These are phyloP conservation scores for Psilocybe cyanescens DNA, from an alignment of 768 basidiomycete species.

Conservation along the genomic window DNA sequence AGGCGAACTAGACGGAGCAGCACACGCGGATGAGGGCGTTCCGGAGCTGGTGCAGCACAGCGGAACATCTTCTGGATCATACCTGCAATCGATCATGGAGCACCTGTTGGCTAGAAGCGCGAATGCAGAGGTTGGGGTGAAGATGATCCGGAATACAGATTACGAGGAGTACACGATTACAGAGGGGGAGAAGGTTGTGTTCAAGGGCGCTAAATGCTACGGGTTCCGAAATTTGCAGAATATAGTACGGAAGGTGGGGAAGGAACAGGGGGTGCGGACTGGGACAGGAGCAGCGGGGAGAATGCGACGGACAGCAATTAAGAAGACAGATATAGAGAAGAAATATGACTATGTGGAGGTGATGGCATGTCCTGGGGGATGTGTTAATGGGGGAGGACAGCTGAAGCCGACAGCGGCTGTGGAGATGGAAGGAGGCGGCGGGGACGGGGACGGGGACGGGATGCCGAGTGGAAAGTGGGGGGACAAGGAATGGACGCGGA, in stretches of 20 bases:
- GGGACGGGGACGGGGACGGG: constrained; percentile 47
- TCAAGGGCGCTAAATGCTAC: constrained; percentile 95
- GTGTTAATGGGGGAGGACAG: constrained; percentile 98
- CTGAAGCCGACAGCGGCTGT: constrained; percentile 50
- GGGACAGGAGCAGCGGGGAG: constrained; percentile 46
- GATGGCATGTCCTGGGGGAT: constrained; percentile 98
- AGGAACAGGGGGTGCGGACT: constrained; percentile 76
- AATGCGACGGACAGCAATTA: constrained; percentile 31
- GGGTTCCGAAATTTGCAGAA: constrained; percentile 98
- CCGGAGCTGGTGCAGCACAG: constrained; percentile 80
- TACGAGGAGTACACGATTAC: constrained; percentile 74
- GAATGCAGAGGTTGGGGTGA: constrained; percentile 54
- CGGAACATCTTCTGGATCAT: constrained; percentile 92
- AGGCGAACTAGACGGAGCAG: constrained; percentile 47
- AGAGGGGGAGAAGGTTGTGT: constrained; percentile 63
- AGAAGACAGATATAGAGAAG: constrained; percentile 38
- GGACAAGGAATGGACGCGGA: constrained; percentile 79
- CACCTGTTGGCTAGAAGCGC: constrained; percentile 45
- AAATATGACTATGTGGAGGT: constrained; percentile 94
- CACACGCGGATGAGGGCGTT: constrained; percentile 30
- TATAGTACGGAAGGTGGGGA: constrained; percentile 91
- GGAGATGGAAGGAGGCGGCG: constrained; percentile 64
- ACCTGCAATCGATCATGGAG: constrained; percentile 79
- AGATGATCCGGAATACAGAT: constrained; percentile 71
- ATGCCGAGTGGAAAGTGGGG: constrained; percentile 71